Base-by-base conservation (phyloP, 805 yeast species). In the Myxozyma vanderwaltii region DNA sequence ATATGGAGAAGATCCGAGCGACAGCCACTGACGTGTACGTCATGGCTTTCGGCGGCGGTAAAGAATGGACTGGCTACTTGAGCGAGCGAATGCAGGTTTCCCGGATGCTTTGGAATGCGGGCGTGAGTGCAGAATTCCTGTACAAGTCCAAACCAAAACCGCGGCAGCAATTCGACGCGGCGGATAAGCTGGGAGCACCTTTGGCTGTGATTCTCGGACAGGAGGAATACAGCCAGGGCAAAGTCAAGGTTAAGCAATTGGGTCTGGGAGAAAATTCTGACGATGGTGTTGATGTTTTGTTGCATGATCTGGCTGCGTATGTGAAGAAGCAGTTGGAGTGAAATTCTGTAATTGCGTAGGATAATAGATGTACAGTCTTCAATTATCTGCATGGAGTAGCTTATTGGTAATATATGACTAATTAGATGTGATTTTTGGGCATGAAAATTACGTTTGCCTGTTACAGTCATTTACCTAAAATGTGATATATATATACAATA, bases 11-110 rank as follows among this genome's bases (percentile, higher is more conserved):
- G 59, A 79, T 91, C 57, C 84, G 94, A 68, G 84, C 97, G 36
- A 81, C 91, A 29, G 85, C 92, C 39, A 95, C 99, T 19, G 96
- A 94, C 74, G 98, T 89, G 13, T 94, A 80, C 71, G 86, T 94
- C 51, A 91, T 94, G 97, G 98, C 99, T 0, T 91, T 94, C 71
- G 99, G 99, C 66, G 98, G 97, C 70, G 99, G 98, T 69, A 88
- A 88, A 68, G 95, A 87, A 63, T 91, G 97, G 97, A 84, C 80
- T 61, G 99, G 98, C 5, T 90, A 89, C 77, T 77, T 94, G 70
- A 82, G 85, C 58, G 97, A 94, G 77, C 86, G 99, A 78, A 91
- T 94, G 96, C 69, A 81, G 31, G 82, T 94, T 48, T 84, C 97
- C 54, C 86, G 89, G 70, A 74, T 79, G 68, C 81, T 94, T 68